Evolutionary conservation across 176 grass and related monocot genomes (phyloP).

Genomic region (Oryza australiensis): DNA sequence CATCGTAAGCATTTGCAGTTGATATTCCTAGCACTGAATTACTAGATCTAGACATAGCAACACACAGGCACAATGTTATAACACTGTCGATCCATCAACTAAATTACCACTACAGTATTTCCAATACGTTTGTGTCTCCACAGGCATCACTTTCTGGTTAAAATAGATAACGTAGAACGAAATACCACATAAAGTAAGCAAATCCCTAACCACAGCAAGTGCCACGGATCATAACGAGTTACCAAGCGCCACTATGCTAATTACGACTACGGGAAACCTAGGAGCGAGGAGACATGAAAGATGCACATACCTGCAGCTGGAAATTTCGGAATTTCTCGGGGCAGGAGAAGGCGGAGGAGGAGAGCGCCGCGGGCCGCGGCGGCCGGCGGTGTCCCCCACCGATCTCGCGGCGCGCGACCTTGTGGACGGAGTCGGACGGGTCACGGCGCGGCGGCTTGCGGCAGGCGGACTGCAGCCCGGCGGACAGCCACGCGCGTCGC

Average conservation of each 20-base stretch:
- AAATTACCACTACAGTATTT: background rate
- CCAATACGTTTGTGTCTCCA: background rate
- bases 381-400: conserved; percentile 49
- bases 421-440: conserved; percentile 45
- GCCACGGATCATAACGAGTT: background rate
- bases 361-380: conserved; percentile 36
- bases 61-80: background rate
- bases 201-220: background rate
- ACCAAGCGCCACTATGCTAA: background rate
- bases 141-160: background rate
- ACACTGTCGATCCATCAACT: background rate
- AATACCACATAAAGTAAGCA: background rate
- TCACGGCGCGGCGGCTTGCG: conserved; percentile 46
- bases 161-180: background rate
- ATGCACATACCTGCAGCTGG: conserved; percentile 50
- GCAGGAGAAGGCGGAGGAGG: conserved; percentile 44
- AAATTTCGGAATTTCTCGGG: conserved; percentile 65
- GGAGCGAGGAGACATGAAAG: background rate
- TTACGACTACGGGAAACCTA: background rate
- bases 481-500: conserved; percentile 46
- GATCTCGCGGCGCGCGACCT: conserved; percentile 57
- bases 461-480: background rate
- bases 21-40: background rate
- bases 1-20: background rate
- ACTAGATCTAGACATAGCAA: conserved; percentile 23